Conservation (phyloP, 192 early-diverging fungal genomes). For the Linnemannia exigua region DNA sequence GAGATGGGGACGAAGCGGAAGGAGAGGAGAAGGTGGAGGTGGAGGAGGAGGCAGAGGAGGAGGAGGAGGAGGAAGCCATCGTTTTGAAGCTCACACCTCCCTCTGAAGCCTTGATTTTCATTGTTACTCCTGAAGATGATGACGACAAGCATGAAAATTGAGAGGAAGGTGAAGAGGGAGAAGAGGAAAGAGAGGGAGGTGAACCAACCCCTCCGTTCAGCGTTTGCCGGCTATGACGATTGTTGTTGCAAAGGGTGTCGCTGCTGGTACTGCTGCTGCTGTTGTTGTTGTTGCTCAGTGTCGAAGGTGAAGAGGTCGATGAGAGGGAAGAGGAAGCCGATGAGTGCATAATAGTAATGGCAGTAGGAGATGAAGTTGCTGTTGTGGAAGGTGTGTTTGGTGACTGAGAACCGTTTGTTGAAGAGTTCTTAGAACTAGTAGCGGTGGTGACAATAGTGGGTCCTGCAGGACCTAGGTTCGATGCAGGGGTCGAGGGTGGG, state of each 20-base stretch:
- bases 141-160: too few species aligned
- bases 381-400: background rate
- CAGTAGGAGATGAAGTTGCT: background rate
- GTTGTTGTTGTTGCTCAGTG: conserved; percentile 5
- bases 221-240: background rate
- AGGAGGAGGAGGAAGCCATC: background rate
- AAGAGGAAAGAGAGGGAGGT: too few species aligned
- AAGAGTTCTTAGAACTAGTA: background rate
- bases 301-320: conserved; percentile 1
- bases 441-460: too few species aligned
- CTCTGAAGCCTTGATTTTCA: conserved; percentile 8
- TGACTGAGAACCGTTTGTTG: background rate
- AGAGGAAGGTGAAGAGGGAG: background rate
- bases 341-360: background rate
- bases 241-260: too few species aligned
- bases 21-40: background rate
- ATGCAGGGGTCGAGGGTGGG: background rate
- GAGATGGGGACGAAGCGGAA: background rate
- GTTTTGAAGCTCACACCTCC: background rate
- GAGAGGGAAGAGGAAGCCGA: background rate
- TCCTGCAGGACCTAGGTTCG: too few species aligned
- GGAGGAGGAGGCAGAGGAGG: too few species aligned
- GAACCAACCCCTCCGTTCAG: background rate
- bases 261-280: background rate
- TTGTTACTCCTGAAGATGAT: background rate